Evolutionary conservation across 179 eudicot genomes (phyloP).

Genomic region (Silene noctiflora): DNA sequence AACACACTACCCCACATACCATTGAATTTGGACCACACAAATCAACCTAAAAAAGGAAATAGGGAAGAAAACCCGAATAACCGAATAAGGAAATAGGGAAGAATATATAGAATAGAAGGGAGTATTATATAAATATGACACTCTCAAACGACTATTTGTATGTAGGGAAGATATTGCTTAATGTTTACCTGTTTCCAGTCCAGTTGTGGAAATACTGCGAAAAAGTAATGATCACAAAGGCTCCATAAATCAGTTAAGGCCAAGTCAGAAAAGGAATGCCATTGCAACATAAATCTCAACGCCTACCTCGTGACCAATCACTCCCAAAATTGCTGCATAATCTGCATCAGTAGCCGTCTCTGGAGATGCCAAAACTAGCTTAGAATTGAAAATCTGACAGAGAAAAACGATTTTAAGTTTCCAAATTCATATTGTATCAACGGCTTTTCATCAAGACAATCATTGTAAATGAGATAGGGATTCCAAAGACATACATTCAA

Average conservation of each 20-base stretch:
- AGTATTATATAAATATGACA: too few relatives aligned
- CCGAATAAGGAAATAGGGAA: too few relatives aligned
- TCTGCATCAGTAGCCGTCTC: conserved; percentile 96
- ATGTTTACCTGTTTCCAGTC: conserved; percentile 91
- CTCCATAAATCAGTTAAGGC: conserved; percentile 15
- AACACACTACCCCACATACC: too few relatives aligned
- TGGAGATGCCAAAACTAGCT: conserved; percentile 98
- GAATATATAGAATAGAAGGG: too few relatives aligned
- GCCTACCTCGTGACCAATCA: conserved; percentile 96
- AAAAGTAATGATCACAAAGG: conserved; percentile 4
- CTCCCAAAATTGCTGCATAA: conserved; percentile 96
- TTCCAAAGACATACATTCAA: conserved; percentile 59
- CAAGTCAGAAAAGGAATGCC: neutral
- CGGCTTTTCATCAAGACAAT: neutral
- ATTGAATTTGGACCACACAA: too few relatives aligned
- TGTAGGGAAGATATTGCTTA: conserved; percentile 20
- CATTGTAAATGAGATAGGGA: conserved; percentile 1
- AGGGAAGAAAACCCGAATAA: too few relatives aligned
- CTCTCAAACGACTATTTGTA: too few relatives aligned
- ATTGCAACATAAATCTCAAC: neutral
- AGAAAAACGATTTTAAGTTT: conserved; percentile 17
- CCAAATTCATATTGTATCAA: neutral
- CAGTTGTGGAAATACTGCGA: conserved; percentile 98
- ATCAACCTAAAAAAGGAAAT: too few relatives aligned
- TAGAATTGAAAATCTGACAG: conserved; percentile 86